phyloP scores from a whole-genome alignment of 2,329 filamentous ascomycete genomes.

The Penicillium glabrum region DNA sequence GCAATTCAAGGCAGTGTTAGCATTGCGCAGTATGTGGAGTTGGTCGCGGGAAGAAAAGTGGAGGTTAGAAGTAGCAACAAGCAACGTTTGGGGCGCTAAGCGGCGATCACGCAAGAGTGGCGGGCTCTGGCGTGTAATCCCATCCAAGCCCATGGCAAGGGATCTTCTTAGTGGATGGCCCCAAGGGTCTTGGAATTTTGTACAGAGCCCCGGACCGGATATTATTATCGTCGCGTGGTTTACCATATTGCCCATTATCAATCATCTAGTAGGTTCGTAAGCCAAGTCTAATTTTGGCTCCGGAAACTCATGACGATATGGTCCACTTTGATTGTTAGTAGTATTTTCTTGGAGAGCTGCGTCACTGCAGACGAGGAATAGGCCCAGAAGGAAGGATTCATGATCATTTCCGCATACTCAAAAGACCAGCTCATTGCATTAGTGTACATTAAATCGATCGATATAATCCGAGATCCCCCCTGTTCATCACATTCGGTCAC shows the following conservation, averaged over 20 bases:
- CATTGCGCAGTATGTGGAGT: not conserved
- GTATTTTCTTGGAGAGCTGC: not conserved
- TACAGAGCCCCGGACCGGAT: not conserved
- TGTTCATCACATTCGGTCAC: slow-evolving; percentile 25
- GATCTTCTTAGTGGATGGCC: not conserved
- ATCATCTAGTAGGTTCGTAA: not conserved
- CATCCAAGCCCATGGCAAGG: not conserved
- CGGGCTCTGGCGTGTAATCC: slow-evolving; percentile 16
- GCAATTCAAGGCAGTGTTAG: not conserved
- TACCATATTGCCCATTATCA: not conserved
- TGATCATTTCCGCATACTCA: slow-evolving; percentile 1
- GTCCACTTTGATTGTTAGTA: not conserved
- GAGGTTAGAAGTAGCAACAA: slow-evolving; percentile 19
- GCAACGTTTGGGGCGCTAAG: slow-evolving; percentile 14
- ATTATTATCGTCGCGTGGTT: not conserved
- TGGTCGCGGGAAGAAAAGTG: slow-evolving; percentile 10
- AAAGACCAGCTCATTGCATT: slow-evolving; percentile 20
- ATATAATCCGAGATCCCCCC: slow-evolving; percentile 1
- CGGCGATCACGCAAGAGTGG: slow-evolving; percentile 31
- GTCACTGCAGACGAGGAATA: not conserved
- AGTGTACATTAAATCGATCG: slow-evolving; percentile 19
- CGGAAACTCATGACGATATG: not conserved
- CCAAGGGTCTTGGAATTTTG: not conserved
- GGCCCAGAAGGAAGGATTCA: not conserved
- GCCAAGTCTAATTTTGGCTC: not conserved